These are phyloP conservation scores for Alternaria solani DNA, from an alignment of 2,329 filamentous ascomycete genomes.

Conservation along the genomic window DNA sequence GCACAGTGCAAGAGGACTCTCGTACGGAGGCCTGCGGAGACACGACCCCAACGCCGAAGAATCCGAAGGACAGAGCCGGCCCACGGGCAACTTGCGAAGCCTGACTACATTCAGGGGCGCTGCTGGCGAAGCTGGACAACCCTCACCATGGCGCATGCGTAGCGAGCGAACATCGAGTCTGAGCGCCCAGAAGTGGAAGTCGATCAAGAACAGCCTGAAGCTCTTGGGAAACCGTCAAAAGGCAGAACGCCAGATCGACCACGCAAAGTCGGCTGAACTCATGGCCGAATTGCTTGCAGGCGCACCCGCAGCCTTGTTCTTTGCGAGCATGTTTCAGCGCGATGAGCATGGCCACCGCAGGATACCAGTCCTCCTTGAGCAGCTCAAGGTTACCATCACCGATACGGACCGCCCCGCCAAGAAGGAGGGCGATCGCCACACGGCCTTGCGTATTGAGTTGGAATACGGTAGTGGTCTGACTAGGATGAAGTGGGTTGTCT, in stretches of 20 bases:
- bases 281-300: conserved; percentile 95
- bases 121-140: conserved; percentile 47
- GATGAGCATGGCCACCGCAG: conserved; percentile 95
- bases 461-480: conserved; percentile 97
- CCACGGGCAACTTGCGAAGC: conserved; percentile 54
- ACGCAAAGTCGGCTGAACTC: conserved; percentile 92
- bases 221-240: conserved; percentile 79
- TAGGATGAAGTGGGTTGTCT: conserved; percentile 95
- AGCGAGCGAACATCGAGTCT: conserved; percentile 57
- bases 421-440: conserved; percentile 68
- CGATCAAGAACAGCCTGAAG: conserved; percentile 89
- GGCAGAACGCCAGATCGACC: conserved; percentile 84
- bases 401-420: conserved; percentile 69
- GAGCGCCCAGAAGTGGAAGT: conserved; percentile 84
- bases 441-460: conserved; percentile 87
- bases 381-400: conserved; percentile 86
- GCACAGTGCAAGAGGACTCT: conserved; percentile 58
- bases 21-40: conserved; percentile 52
- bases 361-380: conserved; percentile 93
- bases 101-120: conserved; percentile 56
- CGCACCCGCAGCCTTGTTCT: conserved; percentile 88
- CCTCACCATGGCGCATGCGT: conserved; percentile 54
- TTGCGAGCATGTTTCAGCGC: conserved; percentile 97
- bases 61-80: conserved; percentile 47
- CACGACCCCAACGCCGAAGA: conserved; percentile 45